Conservation (phyloP, 768 basidiomycete species). For the Tulasnella sp. region DNA sequence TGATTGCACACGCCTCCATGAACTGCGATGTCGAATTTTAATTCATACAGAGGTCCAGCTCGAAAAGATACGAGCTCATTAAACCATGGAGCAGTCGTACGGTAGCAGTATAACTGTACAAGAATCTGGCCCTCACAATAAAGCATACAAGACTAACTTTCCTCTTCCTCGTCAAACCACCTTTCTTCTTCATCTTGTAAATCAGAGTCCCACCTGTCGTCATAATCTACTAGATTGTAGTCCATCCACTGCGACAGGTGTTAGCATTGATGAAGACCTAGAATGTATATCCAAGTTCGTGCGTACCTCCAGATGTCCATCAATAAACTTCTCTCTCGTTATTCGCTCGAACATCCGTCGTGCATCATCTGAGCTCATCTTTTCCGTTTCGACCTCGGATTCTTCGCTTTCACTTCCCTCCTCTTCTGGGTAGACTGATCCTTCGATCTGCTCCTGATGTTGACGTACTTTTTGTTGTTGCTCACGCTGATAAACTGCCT, state of each 20-base stretch:
- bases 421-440: constrained; percentile 28
- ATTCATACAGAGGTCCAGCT: too few species aligned
- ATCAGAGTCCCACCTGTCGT: constrained; percentile 17
- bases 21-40: too few species aligned
- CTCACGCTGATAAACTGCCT: constrained; percentile 44
- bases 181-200: constrained; percentile 17
- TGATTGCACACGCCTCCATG: too few species aligned
- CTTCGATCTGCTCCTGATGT: constrained; percentile 33
- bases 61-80: too few species aligned
- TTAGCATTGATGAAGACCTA: background rate
- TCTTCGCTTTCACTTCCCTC: constrained; percentile 67
- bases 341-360: constrained; percentile 14
- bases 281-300: background rate
- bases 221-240: constrained; percentile 18
- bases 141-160: constrained; percentile 7
- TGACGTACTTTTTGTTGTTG: constrained; percentile 30
- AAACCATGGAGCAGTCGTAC: too few species aligned
- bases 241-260: constrained; percentile 10
- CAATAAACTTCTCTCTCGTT: constrained; percentile 17
- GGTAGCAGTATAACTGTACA: too few species aligned
- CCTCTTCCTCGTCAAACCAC: constrained; percentile 20
- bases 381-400: constrained; percentile 28
- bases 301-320: constrained; percentile 15
- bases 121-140: too few species aligned
- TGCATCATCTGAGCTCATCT: constrained; percentile 5